These are phyloP conservation scores for Sporothrix pseudoabietina DNA, from an alignment of 2,329 filamentous ascomycete species.

Conservation along the genomic window DNA sequence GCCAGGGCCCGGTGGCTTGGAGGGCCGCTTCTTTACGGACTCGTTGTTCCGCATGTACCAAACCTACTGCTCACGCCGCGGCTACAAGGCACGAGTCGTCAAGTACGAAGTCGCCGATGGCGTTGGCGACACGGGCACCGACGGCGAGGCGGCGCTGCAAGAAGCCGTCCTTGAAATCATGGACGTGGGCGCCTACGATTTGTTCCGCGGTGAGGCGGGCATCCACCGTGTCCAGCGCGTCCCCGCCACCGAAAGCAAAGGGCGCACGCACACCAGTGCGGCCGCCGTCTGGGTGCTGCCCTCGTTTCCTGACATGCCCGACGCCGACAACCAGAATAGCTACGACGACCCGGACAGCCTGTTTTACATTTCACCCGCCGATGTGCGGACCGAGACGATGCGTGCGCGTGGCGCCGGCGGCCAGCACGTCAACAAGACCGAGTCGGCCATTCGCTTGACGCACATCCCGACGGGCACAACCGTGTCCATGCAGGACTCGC, in stretches of 20 bases:
- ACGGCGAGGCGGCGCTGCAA: conserved; percentile 69
- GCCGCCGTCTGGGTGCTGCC: conserved; percentile 92
- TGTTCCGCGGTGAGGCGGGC: conserved; percentile 83
- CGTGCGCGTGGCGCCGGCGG: conserved; percentile 87
- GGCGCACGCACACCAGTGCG: conserved; percentile 89
- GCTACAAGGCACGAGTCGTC: conserved; percentile 67
- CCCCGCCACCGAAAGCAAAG: conserved; percentile 86
- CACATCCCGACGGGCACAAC: conserved; percentile 84
- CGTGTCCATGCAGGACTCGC: conserved; percentile 88
- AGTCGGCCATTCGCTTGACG: conserved; percentile 90
- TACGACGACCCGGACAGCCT: conserved; percentile 85
- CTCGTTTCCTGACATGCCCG: conserved; percentile 57
- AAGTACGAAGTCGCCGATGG: conserved; percentile 80
- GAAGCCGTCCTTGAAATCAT: conserved; percentile 88
- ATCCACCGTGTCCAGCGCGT: conserved; percentile 95
- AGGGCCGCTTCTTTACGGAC: conserved; percentile 87
- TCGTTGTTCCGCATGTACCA: conserved; percentile 90
- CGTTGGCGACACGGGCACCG: conserved; percentile 54
- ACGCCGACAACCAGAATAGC: conserved; percentile 53
- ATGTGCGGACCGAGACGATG: conserved; percentile 88
- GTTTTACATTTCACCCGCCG: conserved; percentile 83
- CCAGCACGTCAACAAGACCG: conserved; percentile 98
- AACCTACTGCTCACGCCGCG: conserved; percentile 66
- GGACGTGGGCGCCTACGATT: conserved; percentile 74
- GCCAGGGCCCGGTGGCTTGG: conserved; percentile 87